Conservation (phyloP, 2,329 filamentous ascomycete genomes). For the Teratosphaeria zuluensis region DNA sequence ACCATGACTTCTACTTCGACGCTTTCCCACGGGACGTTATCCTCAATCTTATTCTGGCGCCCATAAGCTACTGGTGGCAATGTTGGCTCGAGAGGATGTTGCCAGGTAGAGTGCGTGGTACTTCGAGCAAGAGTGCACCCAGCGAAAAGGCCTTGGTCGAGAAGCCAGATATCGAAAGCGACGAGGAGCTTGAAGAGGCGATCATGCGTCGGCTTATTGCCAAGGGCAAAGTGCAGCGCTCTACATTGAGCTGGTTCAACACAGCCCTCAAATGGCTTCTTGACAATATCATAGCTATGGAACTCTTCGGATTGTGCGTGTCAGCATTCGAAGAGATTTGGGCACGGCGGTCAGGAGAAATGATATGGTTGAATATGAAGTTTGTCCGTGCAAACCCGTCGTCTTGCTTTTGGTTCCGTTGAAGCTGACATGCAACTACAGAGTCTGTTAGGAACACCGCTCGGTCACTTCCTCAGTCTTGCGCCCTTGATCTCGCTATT, state of each 20-base stretch:
- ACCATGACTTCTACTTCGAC: conserved; percentile 5
- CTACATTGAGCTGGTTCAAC: conserved; percentile 9
- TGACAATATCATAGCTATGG: conserved; percentile 2
- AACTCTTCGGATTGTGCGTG: not conserved
- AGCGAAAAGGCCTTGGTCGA: not conserved
- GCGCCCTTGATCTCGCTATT: conserved; percentile 5
- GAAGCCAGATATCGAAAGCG: not conserved
- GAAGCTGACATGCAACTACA: not conserved
- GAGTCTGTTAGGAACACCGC: not conserved
- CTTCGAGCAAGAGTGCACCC: not conserved
- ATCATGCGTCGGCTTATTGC: conserved; percentile 10
- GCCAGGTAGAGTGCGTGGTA: conserved; percentile 3
- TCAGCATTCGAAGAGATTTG: not conserved
- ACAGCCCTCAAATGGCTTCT: conserved; percentile 10
- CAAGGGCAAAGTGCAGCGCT: conserved; percentile 9
- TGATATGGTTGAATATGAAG: not conserved
- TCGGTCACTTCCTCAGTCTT: conserved; percentile 2
- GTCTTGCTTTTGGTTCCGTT: not conserved
- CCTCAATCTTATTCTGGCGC: conserved; percentile 1
- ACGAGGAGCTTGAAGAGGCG: conserved; percentile 5
- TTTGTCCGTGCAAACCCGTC: not conserved
- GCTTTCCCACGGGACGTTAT: conserved; percentile 3
- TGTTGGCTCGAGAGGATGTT: conserved; percentile 11
- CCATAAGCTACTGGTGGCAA: conserved; percentile 9
- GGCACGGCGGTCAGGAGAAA: not conserved